Conservation (phyloP, 208 protist genomes). For the Trypanosoma cruzi region DNA sequence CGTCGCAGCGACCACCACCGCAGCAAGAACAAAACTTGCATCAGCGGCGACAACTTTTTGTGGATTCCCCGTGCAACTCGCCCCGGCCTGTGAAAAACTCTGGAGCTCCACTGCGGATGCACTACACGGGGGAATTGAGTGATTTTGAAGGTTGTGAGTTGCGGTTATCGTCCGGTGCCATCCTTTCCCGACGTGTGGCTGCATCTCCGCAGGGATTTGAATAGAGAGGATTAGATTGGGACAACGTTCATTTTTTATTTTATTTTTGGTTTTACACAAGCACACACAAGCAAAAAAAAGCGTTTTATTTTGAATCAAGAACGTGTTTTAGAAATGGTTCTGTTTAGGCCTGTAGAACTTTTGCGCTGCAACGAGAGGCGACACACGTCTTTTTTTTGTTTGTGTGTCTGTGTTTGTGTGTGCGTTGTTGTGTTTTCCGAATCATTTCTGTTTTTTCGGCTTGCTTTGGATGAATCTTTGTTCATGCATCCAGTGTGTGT, state of each 20-base stretch:
- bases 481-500: no score
- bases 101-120: not conserved
- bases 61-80: not conserved
- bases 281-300: not conserved
- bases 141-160: not conserved
- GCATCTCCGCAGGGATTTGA: not conserved
- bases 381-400: slow-evolving; percentile 8
- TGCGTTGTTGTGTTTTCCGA: not conserved
- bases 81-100: not conserved
- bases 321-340: not conserved
- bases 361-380: not conserved
- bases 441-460: slow-evolving; percentile 2
- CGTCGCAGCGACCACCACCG: not conserved
- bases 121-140: slow-evolving; percentile 3
- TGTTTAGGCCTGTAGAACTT: not conserved
- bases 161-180: not conserved
- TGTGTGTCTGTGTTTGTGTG: not conserved
- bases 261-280: not conserved
- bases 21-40: not conserved
- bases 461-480: not conserved
- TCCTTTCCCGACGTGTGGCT: not conserved
- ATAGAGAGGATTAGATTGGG: not conserved
- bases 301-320: not conserved
- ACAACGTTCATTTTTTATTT: not conserved
- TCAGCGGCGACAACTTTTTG: not conserved